Evolutionary conservation across 768 basidiomycete species (phyloP).

Genomic region (Porpolomopsis calyptriformis): DNA sequence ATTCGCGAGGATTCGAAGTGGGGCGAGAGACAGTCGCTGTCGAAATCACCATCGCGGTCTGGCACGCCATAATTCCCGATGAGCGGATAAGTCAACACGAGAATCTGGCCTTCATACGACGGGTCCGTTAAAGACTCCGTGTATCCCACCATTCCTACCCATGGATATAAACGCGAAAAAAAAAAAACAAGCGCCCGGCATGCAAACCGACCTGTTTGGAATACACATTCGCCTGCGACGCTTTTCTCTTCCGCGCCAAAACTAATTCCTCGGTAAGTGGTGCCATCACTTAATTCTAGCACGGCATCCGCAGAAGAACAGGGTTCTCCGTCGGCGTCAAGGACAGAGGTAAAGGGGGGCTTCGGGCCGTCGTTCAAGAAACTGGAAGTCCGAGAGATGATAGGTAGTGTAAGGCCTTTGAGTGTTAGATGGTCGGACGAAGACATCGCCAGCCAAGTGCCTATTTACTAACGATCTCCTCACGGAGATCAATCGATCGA

Average conservation of each 20-base stretch:
- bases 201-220: slow-evolving; percentile 80
- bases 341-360: slow-evolving; percentile 15
- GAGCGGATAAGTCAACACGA: slow-evolving; percentile 93
- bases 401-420: neutral
- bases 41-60: slow-evolving; percentile 37
- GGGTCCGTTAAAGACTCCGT: slow-evolving; percentile 97
- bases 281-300: slow-evolving; percentile 84
- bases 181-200: neutral
- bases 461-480: no score
- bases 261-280: slow-evolving; percentile 78
- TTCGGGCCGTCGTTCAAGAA: slow-evolving; percentile 23
- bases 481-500: no score
- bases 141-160: slow-evolving; percentile 95
- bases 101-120: slow-evolving; percentile 96
- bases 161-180: slow-evolving; percentile 8
- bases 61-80: slow-evolving; percentile 98
- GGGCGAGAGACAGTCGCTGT: slow-evolving; percentile 39
- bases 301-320: slow-evolving; percentile 44
- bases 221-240: slow-evolving; percentile 95
- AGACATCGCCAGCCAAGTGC: no score
- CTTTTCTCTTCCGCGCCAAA: slow-evolving; percentile 91
- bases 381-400: slow-evolving; percentile 31
- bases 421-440: slow-evolving; percentile 11
- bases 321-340: neutral
- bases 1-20: slow-evolving; percentile 95